Conservation (phyloP, 2,329 filamentous ascomycete genomes). For the Ambrosiella beaveri region DNA sequence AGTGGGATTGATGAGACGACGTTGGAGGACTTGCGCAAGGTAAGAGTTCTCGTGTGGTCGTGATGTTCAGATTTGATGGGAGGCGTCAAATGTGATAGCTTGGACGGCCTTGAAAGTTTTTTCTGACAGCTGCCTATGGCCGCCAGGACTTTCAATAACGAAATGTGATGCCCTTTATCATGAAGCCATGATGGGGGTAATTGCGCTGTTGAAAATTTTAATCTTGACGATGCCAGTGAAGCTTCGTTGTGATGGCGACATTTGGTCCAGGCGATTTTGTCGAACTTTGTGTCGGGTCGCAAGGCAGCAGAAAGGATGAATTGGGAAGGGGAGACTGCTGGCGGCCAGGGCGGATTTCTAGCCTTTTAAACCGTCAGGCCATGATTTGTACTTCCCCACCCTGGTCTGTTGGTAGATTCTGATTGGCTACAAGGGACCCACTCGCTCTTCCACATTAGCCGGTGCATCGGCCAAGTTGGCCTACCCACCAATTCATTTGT, state of each 20-base stretch:
- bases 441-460: slow-evolving; percentile 3
- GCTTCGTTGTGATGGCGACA: background rate
- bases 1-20: slow-evolving; percentile 78
- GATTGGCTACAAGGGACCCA: slow-evolving; percentile 7
- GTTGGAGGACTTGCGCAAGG: slow-evolving; percentile 71
- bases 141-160: no score
- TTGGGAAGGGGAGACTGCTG: slow-evolving; percentile 5
- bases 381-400: slow-evolving; percentile 3
- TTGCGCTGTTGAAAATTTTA: no score
- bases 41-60: slow-evolving; percentile 31
- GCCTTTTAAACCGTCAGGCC: slow-evolving; percentile 10
- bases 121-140: no score
- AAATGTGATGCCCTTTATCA: no score
- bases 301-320: slow-evolving; percentile 5
- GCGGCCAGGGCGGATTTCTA: slow-evolving; percentile 7
- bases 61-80: no score
- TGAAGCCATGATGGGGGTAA: no score
- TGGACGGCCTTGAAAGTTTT: no score
- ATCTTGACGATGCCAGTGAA: no score
- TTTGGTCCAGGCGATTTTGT: background rate
- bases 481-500: background rate
- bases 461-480: slow-evolving; percentile 10
- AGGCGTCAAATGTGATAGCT: no score
- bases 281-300: background rate
- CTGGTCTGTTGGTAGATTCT: background rate